phyloP scores from a whole-genome alignment of 371 early-diverging fungal genomes.

The Blakeslea trispora region DNA sequence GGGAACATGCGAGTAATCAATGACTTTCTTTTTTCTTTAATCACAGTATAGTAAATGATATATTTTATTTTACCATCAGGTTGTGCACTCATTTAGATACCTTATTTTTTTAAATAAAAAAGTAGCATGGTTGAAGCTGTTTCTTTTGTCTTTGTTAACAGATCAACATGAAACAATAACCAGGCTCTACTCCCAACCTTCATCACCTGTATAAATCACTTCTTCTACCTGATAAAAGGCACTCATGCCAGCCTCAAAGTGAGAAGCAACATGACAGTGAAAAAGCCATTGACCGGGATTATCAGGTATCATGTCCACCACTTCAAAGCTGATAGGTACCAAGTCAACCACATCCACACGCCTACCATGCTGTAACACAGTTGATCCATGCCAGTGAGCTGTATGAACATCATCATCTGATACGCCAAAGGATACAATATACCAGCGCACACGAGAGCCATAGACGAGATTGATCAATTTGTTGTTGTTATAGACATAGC shows the following conservation, averaged over 20 bases:
- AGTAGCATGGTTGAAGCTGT: too few species aligned
- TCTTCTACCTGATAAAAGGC: conserved; percentile 52
- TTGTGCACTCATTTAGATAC: too few species aligned
- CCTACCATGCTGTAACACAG: conserved; percentile 43
- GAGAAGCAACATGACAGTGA: conserved; percentile 54
- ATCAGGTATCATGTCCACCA: conserved; percentile 52
- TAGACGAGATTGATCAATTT: conserved; percentile 32
- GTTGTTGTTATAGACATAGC: conserved; percentile 53
- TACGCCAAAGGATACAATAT: conserved; percentile 43
- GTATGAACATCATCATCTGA: conserved; percentile 52
- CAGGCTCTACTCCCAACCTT: conserved; percentile 38
- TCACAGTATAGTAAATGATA: too few species aligned
- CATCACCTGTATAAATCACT: conserved; percentile 44
- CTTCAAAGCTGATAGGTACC: conserved; percentile 44
- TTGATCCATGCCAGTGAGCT: conserved; percentile 58
- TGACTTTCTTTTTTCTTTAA: too few species aligned
- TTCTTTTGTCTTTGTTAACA: too few species aligned
- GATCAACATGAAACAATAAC: too few species aligned
- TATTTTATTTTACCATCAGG: too few species aligned
- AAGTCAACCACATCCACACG: conserved; percentile 54
- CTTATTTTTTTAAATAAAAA: too few species aligned
- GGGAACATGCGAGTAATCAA: too few species aligned
- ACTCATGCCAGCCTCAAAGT: conserved; percentile 53
- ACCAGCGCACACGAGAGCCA: conserved; percentile 53
- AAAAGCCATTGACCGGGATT: conserved; percentile 58